Conservation (phyloP, 192 early-diverging fungal genomes). For the Paraglomus brasilianum region DNA sequence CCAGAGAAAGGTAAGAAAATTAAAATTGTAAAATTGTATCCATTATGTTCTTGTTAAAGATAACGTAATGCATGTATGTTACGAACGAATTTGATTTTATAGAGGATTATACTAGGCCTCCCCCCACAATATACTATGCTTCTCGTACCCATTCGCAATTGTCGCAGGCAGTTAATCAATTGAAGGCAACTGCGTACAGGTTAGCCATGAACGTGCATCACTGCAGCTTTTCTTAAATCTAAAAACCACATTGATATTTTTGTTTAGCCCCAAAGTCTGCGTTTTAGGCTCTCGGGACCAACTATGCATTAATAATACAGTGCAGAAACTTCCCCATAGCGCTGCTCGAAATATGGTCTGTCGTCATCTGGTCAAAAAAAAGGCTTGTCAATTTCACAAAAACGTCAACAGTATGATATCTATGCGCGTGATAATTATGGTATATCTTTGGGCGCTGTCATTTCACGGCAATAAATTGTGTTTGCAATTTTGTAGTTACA, state of each 20-base stretch:
- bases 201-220: too few species aligned
- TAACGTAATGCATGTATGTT: too few species aligned
- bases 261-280: constrained; percentile 26
- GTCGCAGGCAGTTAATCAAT: constrained; percentile 44
- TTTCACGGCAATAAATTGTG: constrained; percentile 6
- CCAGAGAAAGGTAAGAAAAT: background rate
- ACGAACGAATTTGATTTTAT: constrained; percentile 1
- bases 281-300: constrained; percentile 65
- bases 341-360: constrained; percentile 44
- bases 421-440: constrained; percentile 3
- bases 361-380: constrained; percentile 40
- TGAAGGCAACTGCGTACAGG: constrained; percentile 41
- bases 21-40: background rate
- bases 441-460: background rate
- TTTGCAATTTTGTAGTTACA: background rate
- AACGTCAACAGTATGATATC: constrained; percentile 10
- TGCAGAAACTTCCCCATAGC: constrained; percentile 33
- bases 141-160: constrained; percentile 54
- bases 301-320: constrained; percentile 51
- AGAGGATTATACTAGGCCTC: constrained; percentile 8
- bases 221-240: background rate
- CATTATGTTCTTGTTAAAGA: too few species aligned
- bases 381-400: constrained; percentile 40
- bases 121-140: constrained; percentile 39
- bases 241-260: background rate